Conservation (phyloP, 225 moss, liverwort and hornwort genomes). For the Climacium dendroides region DNA sequence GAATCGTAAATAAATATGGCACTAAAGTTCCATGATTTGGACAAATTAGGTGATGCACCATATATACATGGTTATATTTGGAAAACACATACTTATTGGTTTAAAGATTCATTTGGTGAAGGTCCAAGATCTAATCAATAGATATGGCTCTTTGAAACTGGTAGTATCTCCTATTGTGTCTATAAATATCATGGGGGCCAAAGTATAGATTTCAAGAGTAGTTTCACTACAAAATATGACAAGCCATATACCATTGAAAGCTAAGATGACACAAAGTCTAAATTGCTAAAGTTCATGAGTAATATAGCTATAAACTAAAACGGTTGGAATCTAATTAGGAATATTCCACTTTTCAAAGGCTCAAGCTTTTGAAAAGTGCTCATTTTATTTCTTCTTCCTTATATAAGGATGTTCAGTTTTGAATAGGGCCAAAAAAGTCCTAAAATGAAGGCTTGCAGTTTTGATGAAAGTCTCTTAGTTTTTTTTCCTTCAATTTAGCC, state of each 20-base stretch:
- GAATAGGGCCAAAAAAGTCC: rapidly evolving
- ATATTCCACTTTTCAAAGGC: background rate
- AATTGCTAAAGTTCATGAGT: background rate
- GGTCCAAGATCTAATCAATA: background rate
- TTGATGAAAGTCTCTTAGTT: no score
- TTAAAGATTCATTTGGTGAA: background rate
- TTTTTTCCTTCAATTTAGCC: no score
- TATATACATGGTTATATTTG: background rate
- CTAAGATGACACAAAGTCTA: background rate
- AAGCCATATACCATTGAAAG: rapidly evolving
- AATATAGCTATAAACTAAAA: background rate
- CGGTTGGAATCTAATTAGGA: rapidly evolving
- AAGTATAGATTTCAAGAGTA: background rate
- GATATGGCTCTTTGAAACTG: background rate
- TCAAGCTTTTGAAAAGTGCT: rapidly evolving
- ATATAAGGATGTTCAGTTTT: background rate
- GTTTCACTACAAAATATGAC: background rate
- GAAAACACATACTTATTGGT: rapidly evolving
- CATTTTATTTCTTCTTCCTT: background rate
- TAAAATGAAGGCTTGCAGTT: no score
- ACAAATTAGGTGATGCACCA: background rate
- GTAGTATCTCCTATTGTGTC: background rate
- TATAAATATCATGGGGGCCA: rapidly evolving
- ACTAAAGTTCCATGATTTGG: background rate
- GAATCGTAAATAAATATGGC: background rate